These are phyloP conservation scores for Syncephalastrum sp. DNA, from an alignment of 371 early-diverging fungal genomes.

Conservation along the genomic window DNA sequence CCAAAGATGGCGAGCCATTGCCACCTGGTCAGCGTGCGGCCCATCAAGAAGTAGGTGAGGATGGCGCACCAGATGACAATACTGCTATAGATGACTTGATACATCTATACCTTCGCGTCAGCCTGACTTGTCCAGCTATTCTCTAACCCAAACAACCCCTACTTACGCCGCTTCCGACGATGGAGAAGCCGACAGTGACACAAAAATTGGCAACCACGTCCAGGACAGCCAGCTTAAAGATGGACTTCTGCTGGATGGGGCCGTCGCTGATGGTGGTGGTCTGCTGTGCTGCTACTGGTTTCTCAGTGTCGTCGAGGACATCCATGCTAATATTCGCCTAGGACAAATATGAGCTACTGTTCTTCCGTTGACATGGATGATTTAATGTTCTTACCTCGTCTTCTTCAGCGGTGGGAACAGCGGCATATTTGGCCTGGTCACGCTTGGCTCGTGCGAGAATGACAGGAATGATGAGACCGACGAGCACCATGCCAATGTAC, in stretches of 20 bases:
- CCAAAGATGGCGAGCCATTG: slow-evolving; percentile 72
- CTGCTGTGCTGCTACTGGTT: slow-evolving; percentile 7
- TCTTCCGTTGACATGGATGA: slow-evolving; percentile 6
- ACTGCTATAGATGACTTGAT: slow-evolving; percentile 73
- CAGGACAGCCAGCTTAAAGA: slow-evolving; percentile 54
- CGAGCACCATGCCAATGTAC: slow-evolving; percentile 59
- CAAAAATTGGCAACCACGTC: slow-evolving; percentile 72
- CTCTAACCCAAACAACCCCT: background rate
- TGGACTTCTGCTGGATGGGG: slow-evolving; percentile 44
- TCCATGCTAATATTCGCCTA: slow-evolving; percentile 16
- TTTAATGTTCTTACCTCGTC: slow-evolving; percentile 12
- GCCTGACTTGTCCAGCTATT: background rate
- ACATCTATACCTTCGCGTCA: slow-evolving; percentile 45
- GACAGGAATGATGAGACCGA: slow-evolving; percentile 54
- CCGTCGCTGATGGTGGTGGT: slow-evolving; percentile 19
- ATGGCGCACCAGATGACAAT: slow-evolving; percentile 82
- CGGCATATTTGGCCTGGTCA: slow-evolving; percentile 6
- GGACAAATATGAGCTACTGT: background rate
- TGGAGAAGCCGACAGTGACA: slow-evolving; percentile 71
- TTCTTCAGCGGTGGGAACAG: slow-evolving; percentile 12
- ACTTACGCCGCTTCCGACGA: slow-evolving; percentile 74
- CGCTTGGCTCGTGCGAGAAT: slow-evolving; percentile 15
- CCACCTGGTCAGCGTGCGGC: slow-evolving; percentile 45
- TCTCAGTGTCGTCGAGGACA: slow-evolving; percentile 7
- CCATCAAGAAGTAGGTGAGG: slow-evolving; percentile 60